These are phyloP conservation scores for Euphorbia celastroides DNA, from an alignment of 441 rosid genomes.

Conservation along the genomic window DNA sequence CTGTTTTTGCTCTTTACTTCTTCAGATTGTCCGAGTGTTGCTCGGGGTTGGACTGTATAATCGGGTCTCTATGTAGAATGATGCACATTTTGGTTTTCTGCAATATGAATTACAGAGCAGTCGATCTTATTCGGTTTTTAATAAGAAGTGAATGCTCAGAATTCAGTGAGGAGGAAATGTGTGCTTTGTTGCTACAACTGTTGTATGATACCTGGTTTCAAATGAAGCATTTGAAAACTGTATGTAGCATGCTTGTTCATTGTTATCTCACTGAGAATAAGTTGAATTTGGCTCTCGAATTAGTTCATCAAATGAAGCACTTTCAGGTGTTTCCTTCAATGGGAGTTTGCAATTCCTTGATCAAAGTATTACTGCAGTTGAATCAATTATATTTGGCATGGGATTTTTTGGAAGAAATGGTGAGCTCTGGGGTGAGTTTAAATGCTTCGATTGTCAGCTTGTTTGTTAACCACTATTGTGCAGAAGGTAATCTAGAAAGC, in stretches of 20 bases:
- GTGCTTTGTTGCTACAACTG: constrained; percentile 1
- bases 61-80: neutral
- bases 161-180: constrained; percentile 5
- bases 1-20: constrained; percentile 13
- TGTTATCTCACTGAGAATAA: constrained; percentile 9
- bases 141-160: neutral
- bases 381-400: constrained; percentile 4
- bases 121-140: neutral
- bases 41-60: constrained; percentile 4
- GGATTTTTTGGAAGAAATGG: constrained; percentile 8
- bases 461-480: neutral
- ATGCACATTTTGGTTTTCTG: constrained; percentile 4
- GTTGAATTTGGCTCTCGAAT: constrained; percentile 8
- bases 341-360: neutral
- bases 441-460: constrained; percentile 6
- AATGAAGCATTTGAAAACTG: constrained; percentile 5
- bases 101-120: constrained; percentile 4
- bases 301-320: neutral
- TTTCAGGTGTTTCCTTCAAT: constrained; percentile 4
- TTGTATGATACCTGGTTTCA: neutral
- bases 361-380: no score
- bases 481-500: constrained; percentile 6
- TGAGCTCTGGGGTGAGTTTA: neutral
- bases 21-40: neutral
- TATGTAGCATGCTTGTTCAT: constrained; percentile 5